Evolutionary conservation across 768 basidiomycete genomes (phyloP), one percentile per base, ranked within the genome.

Genomic region (Austroboletus eburneus): DNA sequence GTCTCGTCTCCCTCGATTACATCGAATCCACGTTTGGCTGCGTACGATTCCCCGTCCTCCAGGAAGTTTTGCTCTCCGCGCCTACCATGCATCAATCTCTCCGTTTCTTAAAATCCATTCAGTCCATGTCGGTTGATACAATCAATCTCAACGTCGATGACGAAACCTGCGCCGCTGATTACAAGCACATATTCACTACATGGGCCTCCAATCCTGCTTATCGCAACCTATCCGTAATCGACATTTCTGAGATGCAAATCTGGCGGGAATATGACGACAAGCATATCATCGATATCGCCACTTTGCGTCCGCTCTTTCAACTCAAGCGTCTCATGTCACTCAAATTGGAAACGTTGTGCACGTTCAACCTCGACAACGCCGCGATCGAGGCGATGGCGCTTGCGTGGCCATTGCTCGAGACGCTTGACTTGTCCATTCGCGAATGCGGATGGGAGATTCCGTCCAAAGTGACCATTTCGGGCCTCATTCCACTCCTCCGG

Each of bases 141-240:
- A 62, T 62, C 35, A 62, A 63, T 58, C 58, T 64, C 62, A 62
- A 63, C 23, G 42, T 62, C 42, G 61, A 62, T 42, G 62, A 62
- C 43, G 61, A 62, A 58, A 61, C 58, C 6, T 56, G 56, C 37
- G 61, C 61, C 43, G 44, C 52, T 16, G 56, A 54, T 42, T 62
- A 63, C 34, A 40, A 54, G 6, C 27, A 29, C 38, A 61, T 64
- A 12, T 62, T 62, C 32, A 46, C 54, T 3, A 5, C 38, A 4
- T 63, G 62, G 61, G 58, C 57, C 29, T 41, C 50, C 4, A 51
- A 61, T 25, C 58, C 56, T 0, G 42, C 50, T 3, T 62, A 64
- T 18, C 56, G 38, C n/a, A 54, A 64, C 22, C 2, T 62, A 7
- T 61, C 61, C 17, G 44, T 50, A 17, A 56, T 62, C 41, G 61